Conservation (phyloP, 345 rosid species). For the Citrus australasica region DNA sequence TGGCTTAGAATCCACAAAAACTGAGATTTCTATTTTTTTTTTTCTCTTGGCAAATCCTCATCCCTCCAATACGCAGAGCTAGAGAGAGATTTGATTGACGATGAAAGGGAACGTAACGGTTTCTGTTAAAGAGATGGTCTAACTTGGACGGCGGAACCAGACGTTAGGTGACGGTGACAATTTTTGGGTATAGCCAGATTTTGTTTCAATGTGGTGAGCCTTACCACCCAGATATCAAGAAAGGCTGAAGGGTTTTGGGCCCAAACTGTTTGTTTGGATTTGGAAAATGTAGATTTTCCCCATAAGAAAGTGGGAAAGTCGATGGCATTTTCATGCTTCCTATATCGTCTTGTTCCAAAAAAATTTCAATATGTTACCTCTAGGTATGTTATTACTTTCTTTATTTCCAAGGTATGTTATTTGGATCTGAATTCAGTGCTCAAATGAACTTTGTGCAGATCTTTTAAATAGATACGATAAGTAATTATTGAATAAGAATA, state of each 20-base stretch:
- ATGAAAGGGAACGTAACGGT: neutral
- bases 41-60: slow-evolving; percentile 6
- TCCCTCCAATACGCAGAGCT: slow-evolving; percentile 8
- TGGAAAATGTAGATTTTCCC: too few relatives aligned
- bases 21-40: neutral
- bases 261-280: neutral
- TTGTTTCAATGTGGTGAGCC: neutral
- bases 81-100: neutral
- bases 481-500: too few relatives aligned
- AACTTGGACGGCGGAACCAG: neutral
- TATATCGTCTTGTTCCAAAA: too few relatives aligned
- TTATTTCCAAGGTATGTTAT: too few relatives aligned
- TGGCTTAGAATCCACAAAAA: slow-evolving; percentile 8
- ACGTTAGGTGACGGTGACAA: neutral
- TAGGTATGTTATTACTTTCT: too few relatives aligned
- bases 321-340: too few relatives aligned
- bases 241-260: neutral
- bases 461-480: too few relatives aligned
- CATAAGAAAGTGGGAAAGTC: too few relatives aligned
- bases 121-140: neutral
- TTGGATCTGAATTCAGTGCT: too few relatives aligned
- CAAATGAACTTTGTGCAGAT: too few relatives aligned
- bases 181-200: neutral
- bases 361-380: too few relatives aligned
- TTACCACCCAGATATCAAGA: neutral